Conservation (phyloP, 805 yeast species). For the Monosporozyma siamensis region DNA sequence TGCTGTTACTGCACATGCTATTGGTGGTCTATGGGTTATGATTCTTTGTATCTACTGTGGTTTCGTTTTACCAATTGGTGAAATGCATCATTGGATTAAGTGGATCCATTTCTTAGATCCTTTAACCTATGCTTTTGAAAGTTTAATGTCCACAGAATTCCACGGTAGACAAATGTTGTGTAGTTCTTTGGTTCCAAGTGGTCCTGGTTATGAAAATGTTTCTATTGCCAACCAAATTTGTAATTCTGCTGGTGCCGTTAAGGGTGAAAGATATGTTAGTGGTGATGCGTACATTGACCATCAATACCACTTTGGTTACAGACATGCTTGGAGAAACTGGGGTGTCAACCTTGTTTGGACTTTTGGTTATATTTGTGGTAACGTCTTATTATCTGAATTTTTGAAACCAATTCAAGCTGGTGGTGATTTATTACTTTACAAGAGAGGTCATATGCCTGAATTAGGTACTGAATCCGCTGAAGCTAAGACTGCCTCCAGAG, state of each 20-base stretch:
- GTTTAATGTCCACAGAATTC: slow-evolving; percentile 50
- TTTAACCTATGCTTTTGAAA: slow-evolving; percentile 40
- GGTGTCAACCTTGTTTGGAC: slow-evolving; percentile 49
- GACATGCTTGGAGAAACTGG: slow-evolving; percentile 53
- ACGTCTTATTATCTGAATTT: slow-evolving; percentile 32
- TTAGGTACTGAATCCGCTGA: slow-evolving; percentile 30
- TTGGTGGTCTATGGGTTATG: slow-evolving; percentile 45
- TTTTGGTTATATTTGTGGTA: slow-evolving; percentile 28
- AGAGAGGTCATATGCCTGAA: slow-evolving; percentile 36
- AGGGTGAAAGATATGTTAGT: slow-evolving; percentile 37
- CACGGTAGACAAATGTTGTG: slow-evolving; percentile 45
- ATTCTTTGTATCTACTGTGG: slow-evolving; percentile 51
- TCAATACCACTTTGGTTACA: slow-evolving; percentile 33
- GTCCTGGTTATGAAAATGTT: slow-evolving; percentile 42
- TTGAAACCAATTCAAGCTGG: slow-evolving; percentile 32
- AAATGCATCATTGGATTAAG: slow-evolving; percentile 55
- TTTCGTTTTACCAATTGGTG: slow-evolving; percentile 38
- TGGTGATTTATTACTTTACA: slow-evolving; percentile 35
- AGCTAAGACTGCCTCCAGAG: slow-evolving; percentile 31
- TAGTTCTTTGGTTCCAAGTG: slow-evolving; percentile 41
- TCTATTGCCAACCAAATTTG: slow-evolving; percentile 38
- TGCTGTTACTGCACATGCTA: slow-evolving; percentile 47
- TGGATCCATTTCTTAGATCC: slow-evolving; percentile 47
- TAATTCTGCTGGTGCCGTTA: slow-evolving; percentile 42
- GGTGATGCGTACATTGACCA: slow-evolving; percentile 42